Evolutionary conservation across 2,329 filamentous ascomycete genomes (phyloP).

Genomic region (Anthostomella pinea): DNA sequence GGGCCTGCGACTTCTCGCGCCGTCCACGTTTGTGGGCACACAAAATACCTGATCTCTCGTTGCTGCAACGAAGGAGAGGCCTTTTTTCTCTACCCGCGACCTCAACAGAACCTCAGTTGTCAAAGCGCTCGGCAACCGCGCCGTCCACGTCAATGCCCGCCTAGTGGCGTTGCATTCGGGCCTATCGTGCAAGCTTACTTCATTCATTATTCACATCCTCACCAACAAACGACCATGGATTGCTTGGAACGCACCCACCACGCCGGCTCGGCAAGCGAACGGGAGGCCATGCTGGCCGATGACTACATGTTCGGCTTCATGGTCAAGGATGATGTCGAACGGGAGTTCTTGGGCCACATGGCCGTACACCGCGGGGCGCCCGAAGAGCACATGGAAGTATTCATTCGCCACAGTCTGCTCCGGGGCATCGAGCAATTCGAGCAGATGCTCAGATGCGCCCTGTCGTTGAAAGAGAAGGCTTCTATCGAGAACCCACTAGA

Average conservation of each 20-base stretch:
- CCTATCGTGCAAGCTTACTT: background rate
- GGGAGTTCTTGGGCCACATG: constrained; percentile 26
- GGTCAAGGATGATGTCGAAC: constrained; percentile 22
- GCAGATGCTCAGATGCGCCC: constrained; percentile 32
- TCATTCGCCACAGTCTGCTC: constrained; percentile 28
- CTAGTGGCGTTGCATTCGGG: background rate
- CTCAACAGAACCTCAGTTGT: too few relatives aligned
- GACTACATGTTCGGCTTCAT: constrained; percentile 35
- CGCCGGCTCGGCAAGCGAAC: background rate
- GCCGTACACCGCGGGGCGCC: constrained; percentile 24
- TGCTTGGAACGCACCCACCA: constrained; percentile 5
- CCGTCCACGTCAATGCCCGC: too few relatives aligned
- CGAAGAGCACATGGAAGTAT: constrained; percentile 24
- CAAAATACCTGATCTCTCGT: too few relatives aligned
- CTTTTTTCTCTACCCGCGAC: too few relatives aligned
- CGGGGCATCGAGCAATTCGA: constrained; percentile 34
- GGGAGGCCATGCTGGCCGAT: constrained; percentile 19
- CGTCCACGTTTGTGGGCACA: too few relatives aligned
- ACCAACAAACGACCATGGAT: constrained; percentile 13
- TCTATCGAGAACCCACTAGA: constrained; percentile 19
- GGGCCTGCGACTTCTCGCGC: too few relatives aligned
- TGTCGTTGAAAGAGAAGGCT: constrained; percentile 23
- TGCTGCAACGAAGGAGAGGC: too few relatives aligned
- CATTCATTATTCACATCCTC: too few relatives aligned
- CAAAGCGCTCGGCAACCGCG: too few relatives aligned